Conservation (phyloP, 2,329 filamentous ascomycete genomes). For the Westerdykella ornata region DNA sequence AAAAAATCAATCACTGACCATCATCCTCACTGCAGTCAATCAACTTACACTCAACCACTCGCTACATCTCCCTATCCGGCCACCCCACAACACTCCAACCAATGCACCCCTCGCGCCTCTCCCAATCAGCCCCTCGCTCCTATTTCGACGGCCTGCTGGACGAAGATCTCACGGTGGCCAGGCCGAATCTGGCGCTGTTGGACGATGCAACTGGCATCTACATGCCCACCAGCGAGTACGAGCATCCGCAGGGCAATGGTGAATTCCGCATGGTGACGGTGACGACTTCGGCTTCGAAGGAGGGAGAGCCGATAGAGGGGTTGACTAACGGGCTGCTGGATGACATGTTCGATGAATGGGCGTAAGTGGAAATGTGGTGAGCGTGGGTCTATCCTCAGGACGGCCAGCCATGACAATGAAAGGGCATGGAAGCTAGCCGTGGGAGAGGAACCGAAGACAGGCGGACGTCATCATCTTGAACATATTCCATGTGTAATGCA, state of each 20-base stretch:
- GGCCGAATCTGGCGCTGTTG: not conserved
- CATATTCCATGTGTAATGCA: too few species aligned
- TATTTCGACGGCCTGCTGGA: slow-evolving; percentile 1
- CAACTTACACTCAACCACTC: not conserved
- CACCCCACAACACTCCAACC: not conserved
- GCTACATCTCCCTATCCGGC: slow-evolving; percentile 1
- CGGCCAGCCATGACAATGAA: too few species aligned
- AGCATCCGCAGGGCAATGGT: slow-evolving; percentile 3
- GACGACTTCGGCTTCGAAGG: too few species aligned
- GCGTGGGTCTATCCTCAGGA: too few species aligned
- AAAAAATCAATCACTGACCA: not conserved
- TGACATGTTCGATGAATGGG: not conserved
- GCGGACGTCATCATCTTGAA: too few species aligned
- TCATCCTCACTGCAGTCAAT: not conserved
- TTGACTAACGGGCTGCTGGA: not conserved
- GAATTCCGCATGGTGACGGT: slow-evolving; percentile 7
- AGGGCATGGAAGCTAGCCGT: too few species aligned
- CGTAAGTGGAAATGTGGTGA: too few species aligned
- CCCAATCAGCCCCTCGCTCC: not conserved
- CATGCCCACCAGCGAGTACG: not conserved
- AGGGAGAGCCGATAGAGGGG: too few species aligned
- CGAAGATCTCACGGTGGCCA: not conserved
- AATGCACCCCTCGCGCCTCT: not conserved
- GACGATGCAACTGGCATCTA: slow-evolving; percentile 6
- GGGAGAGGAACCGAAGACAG: too few species aligned